phyloP scores from a whole-genome alignment of 345 rosid species.

The Eutrema heterophyllum region DNA sequence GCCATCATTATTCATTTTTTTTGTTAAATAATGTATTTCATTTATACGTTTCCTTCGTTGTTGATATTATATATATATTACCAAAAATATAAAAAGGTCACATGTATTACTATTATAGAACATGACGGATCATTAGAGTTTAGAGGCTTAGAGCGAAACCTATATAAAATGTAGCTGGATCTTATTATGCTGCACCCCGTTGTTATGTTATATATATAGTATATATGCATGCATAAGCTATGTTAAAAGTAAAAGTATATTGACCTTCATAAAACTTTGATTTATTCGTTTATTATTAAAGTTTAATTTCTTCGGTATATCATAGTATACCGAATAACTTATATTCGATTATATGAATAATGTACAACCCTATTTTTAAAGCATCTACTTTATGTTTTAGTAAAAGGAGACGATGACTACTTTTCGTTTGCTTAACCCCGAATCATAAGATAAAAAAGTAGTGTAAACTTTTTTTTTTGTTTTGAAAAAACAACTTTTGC shows the following conservation, averaged over 20 bases:
- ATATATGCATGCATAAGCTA: slow-evolving; percentile 12
- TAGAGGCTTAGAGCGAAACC: not conserved
- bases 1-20: not conserved
- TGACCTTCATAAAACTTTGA: slow-evolving; percentile 9
- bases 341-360: slow-evolving; percentile 11
- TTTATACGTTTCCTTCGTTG: slow-evolving; percentile 6
- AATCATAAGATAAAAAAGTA: slow-evolving; percentile 2
- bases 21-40: not conserved
- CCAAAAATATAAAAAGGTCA: not conserved
- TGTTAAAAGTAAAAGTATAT: not conserved
- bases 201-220: not conserved
- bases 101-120: not conserved
- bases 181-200: not conserved
- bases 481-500: not conserved
- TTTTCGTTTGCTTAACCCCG: slow-evolving; percentile 26
- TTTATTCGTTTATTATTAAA: slow-evolving; percentile 9
- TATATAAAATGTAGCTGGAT: not conserved
- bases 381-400: slow-evolving; percentile 25
- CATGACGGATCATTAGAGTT: not conserved
- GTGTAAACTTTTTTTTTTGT: too few relatives aligned
- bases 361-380: slow-evolving; percentile 10
- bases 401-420: slow-evolving; percentile 14
- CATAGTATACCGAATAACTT: not conserved
- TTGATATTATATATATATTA: not conserved
- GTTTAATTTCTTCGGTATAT: not conserved